Percentiles rank a stretch among this genome's conserved stretches.
These are phyloP conservation scores for Apophysomyces sp. DNA, from an alignment of 371 early-diverging fungal genomes.

Conservation along the genomic window DNA sequence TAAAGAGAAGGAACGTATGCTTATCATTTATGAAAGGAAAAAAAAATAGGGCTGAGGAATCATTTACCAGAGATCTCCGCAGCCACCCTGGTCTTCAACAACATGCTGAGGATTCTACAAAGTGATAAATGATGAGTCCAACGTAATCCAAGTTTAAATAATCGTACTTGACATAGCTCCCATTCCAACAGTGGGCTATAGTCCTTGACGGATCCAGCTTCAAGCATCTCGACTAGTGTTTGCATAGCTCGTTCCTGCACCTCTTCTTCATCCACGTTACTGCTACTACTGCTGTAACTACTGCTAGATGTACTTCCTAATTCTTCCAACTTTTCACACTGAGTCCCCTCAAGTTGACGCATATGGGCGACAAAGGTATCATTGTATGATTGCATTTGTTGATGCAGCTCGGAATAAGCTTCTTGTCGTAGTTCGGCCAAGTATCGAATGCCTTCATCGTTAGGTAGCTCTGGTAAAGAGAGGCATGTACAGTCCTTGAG, in stretches of 20 bases:
- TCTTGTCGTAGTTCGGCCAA: conserved; percentile 13
- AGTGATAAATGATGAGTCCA: neutral
- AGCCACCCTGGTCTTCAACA: neutral
- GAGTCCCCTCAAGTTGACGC: conserved; percentile 15
- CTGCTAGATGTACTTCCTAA: neutral
- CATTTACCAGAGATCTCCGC: neutral
- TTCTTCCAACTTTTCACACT: conserved; percentile 1
- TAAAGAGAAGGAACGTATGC: neutral
- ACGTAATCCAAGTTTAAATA: neutral
- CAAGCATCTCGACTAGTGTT: conserved; percentile 14
- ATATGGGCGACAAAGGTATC: conserved; percentile 19
- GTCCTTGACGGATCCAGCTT: conserved; percentile 17
- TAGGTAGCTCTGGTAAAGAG: neutral
- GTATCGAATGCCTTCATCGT: neutral
- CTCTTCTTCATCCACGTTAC: conserved; percentile 3
- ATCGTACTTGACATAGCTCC: neutral
- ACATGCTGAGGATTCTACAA: conserved; percentile 3
- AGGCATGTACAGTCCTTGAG: neutral
- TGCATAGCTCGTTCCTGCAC: conserved; percentile 5
- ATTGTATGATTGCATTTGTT: conserved; percentile 20
- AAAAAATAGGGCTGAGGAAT: neutral
- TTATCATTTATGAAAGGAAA: neutral
- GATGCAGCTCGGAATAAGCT: conserved; percentile 18
- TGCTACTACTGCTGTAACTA: neutral
- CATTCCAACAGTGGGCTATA: conserved; percentile 9